Percentiles rank a stretch among this genome's conserved stretches.
phyloP scores from a whole-genome alignment of 2,329 filamentous ascomycete genomes.

The Paracoccidioides brasiliensis region DNA sequence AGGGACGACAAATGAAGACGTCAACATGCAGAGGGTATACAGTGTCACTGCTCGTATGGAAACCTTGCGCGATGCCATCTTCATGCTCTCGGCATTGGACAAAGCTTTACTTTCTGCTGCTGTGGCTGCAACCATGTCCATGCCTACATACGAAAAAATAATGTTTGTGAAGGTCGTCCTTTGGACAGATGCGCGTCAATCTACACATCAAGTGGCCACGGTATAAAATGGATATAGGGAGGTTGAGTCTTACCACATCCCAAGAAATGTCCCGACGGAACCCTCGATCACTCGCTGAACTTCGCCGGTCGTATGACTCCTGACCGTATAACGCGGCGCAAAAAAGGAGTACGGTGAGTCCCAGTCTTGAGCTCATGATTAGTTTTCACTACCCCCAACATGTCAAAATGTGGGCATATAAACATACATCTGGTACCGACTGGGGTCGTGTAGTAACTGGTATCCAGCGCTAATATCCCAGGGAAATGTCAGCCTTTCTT shows the following conservation, averaged over 20 bases:
- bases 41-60: constrained; percentile 32
- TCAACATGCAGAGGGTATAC: constrained; percentile 31
- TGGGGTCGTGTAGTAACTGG: constrained; percentile 26
- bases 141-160: constrained; percentile 34
- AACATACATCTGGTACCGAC: constrained; percentile 25
- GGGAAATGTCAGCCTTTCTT: constrained; percentile 15
- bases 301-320: constrained; percentile 17
- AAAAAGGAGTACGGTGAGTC: constrained; percentile 29
- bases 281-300: constrained; percentile 21
- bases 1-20: constrained; percentile 32
- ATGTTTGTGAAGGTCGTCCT: constrained; percentile 31
- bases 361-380: constrained; percentile 17
- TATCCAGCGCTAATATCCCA: constrained; percentile 18
- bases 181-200: constrained; percentile 9
- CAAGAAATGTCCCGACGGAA: constrained; percentile 25
- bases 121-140: constrained; percentile 33
- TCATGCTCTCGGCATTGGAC: constrained; percentile 31
- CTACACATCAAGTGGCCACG: constrained; percentile 11
- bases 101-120: constrained; percentile 33
- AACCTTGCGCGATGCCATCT: constrained; percentile 33
- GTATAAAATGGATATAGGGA: background rate
- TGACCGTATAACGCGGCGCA: constrained; percentile 21
- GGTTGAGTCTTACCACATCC: constrained; percentile 23
- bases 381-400: background rate
- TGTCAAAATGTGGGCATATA: background rate